phyloP scores from a whole-genome alignment of 2,329 filamentous ascomycete species.

The Aspergillus tubingensis region DNA sequence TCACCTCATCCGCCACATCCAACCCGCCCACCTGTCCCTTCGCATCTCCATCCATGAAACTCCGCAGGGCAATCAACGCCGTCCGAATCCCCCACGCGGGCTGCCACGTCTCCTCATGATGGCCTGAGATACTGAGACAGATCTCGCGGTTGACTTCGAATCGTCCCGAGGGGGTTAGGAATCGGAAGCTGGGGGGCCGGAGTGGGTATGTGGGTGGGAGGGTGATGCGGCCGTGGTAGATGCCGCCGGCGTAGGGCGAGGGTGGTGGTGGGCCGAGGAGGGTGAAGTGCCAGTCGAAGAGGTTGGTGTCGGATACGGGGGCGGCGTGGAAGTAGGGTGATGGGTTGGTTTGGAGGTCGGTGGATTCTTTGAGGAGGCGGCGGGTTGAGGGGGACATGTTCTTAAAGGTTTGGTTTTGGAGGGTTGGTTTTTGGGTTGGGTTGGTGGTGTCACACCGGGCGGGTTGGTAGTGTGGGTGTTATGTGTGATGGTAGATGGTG shows the following conservation, averaged over 20 bases:
- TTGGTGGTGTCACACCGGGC: neutral
- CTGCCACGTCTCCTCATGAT: constrained; percentile 99
- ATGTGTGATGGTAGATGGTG: no score
- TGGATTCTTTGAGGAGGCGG: constrained; percentile 73
- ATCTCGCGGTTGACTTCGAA: constrained; percentile 98
- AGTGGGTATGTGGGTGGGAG: constrained; percentile 88
- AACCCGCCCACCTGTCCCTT: constrained; percentile 88
- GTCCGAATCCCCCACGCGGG: constrained; percentile 96
- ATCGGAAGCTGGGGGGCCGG: constrained; percentile 91
- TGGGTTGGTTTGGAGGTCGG: constrained; percentile 77
- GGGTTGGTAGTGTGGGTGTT: neutral
- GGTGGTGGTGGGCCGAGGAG: constrained; percentile 80
- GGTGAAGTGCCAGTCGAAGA: constrained; percentile 99
- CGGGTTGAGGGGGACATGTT: constrained; percentile 39
- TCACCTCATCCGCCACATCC: constrained; percentile 69
- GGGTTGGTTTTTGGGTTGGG: neutral
- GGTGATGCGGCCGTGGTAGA: constrained; percentile 95
- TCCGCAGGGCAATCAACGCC: constrained; percentile 74
- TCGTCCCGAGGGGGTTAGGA: constrained; percentile 84
- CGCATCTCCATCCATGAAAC: constrained; percentile 90
- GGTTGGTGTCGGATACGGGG: constrained; percentile 77
- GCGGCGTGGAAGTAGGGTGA: constrained; percentile 83
- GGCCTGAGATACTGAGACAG: constrained; percentile 87
- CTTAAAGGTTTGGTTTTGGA: neutral
- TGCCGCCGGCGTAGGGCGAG: constrained; percentile 74